Conservation (phyloP, 2,329 filamentous ascomycete genomes). For the Phoma sp. region DNA sequence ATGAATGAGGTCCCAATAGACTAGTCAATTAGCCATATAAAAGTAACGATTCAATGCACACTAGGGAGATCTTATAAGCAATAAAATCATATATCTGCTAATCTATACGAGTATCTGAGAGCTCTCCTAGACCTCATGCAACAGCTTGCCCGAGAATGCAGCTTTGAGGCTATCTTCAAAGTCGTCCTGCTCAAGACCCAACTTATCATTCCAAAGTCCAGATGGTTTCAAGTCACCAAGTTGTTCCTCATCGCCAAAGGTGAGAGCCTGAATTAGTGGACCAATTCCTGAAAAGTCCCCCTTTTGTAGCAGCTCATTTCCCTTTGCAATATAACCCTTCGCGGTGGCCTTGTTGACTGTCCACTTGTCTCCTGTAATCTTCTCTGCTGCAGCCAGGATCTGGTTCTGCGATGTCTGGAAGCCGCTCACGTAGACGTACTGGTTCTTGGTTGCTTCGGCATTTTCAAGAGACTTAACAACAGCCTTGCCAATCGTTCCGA, state of each 20-base stretch:
- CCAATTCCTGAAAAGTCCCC: slow-evolving; percentile 40
- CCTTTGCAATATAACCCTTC: slow-evolving; percentile 35
- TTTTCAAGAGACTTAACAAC: slow-evolving; percentile 58
- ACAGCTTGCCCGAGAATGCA: slow-evolving; percentile 25
- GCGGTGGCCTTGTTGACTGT: slow-evolving; percentile 51
- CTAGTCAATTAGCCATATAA: no score
- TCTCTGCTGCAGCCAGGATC: slow-evolving; percentile 60
- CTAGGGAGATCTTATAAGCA: neutral
- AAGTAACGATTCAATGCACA: neutral
- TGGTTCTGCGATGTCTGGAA: slow-evolving; percentile 65
- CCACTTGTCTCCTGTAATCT: slow-evolving; percentile 59
- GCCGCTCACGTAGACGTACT: slow-evolving; percentile 63
- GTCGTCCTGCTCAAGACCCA: slow-evolving; percentile 51
- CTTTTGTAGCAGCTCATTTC: slow-evolving; percentile 45
- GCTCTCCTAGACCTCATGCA: slow-evolving; percentile 2
- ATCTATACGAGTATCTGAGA: neutral
- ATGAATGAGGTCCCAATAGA: no score
- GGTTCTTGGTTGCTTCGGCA: slow-evolving; percentile 61
- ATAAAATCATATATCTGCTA: no score
- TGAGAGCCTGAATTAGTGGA: slow-evolving; percentile 27
- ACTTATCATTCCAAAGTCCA: slow-evolving; percentile 48
- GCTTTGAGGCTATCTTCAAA: slow-evolving; percentile 46
- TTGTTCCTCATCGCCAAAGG: slow-evolving; percentile 22
- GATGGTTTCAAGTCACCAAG: slow-evolving; percentile 32
- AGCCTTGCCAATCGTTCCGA: slow-evolving; percentile 59